Conservation (phyloP, 2,329 filamentous ascomycete species). For the Stagonosporopsis rhizophila region DNA sequence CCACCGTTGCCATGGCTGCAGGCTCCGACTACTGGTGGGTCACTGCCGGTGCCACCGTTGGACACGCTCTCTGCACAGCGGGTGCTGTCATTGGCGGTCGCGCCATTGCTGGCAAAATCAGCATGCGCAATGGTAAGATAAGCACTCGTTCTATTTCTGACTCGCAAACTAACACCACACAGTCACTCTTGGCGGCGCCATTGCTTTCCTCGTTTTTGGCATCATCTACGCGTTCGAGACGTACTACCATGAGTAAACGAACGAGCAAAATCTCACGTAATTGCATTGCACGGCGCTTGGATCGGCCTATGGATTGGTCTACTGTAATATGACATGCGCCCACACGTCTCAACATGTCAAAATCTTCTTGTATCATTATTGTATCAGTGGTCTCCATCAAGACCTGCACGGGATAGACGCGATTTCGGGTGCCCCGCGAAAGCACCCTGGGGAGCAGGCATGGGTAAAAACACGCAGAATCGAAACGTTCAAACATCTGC, state of each 20-base stretch:
- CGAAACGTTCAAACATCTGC: neutral
- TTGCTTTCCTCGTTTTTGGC: conserved; percentile 89
- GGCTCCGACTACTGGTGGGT: conserved; percentile 99
- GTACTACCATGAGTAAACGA: conserved; percentile 59
- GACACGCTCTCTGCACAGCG: conserved; percentile 88
- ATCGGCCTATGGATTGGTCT: conserved; percentile 18
- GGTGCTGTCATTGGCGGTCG: conserved; percentile 90
- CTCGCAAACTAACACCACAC: conserved; percentile 32
- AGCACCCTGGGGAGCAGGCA: no score
- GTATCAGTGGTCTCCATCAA: neutral
- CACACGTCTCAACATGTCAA: conserved; percentile 3
- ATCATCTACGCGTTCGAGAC: conserved; percentile 90
- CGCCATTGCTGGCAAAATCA: conserved; percentile 91
- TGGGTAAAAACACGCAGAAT: neutral
- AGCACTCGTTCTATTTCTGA: neutral
- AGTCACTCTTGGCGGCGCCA: conserved; percentile 92
- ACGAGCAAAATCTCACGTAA: conserved; percentile 15
- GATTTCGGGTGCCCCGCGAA: no score
- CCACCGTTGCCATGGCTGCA: conserved; percentile 97
- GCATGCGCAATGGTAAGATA: conserved; percentile 90
- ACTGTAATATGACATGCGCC: conserved; percentile 27
- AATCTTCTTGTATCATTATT: conserved; percentile 16
- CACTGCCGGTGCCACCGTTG: conserved; percentile 82
- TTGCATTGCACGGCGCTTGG: conserved; percentile 35
- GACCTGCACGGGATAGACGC: neutral